Percentiles rank a stretch among this genome's conserved stretches.
These are phyloP conservation scores for Fusarium albidum DNA, from an alignment of 2,329 filamentous ascomycete species.

Conservation along the genomic window DNA sequence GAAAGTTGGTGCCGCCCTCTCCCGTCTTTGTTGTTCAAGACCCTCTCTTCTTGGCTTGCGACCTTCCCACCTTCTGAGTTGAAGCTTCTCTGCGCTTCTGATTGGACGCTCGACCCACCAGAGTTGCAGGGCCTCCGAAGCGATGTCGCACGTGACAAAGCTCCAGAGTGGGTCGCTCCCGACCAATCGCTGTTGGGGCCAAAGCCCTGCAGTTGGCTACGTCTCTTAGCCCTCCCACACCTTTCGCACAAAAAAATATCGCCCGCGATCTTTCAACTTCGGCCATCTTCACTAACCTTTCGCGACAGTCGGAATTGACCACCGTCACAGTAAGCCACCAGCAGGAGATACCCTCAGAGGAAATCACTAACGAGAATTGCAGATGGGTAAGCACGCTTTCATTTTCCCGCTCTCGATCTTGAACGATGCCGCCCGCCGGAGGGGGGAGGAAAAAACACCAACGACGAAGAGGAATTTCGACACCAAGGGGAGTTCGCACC, in stretches of 20 bases:
- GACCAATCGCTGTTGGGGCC: constrained; percentile 47
- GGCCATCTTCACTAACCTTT: constrained; percentile 50
- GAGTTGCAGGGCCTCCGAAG: neutral
- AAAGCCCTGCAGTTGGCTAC: constrained; percentile 47
- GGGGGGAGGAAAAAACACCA: constrained; percentile 31
- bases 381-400: constrained; percentile 68
- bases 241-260: constrained; percentile 54
- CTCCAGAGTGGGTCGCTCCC: constrained; percentile 14
- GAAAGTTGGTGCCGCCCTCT: constrained; percentile 17
- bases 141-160: constrained; percentile 35
- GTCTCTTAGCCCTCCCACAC: constrained; percentile 50
- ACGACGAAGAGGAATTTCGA: constrained; percentile 34
- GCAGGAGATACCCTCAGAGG: constrained; percentile 44
- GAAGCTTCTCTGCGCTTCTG: constrained; percentile 21
- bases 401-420: constrained; percentile 32
- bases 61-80: constrained; percentile 24
- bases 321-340: constrained; percentile 58
- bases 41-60: constrained; percentile 13
- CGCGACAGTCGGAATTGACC: constrained; percentile 54
- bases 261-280: constrained; percentile 48
- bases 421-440: constrained; percentile 37
- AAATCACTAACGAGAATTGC: constrained; percentile 49
- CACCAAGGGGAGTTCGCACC: constrained; percentile 3
- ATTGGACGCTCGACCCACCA: constrained; percentile 32
- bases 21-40: constrained; percentile 25